Evolutionary conservation across 192 early-diverging fungal species (phyloP).

Genomic region (Lunasporangiospora selenospora): DNA sequence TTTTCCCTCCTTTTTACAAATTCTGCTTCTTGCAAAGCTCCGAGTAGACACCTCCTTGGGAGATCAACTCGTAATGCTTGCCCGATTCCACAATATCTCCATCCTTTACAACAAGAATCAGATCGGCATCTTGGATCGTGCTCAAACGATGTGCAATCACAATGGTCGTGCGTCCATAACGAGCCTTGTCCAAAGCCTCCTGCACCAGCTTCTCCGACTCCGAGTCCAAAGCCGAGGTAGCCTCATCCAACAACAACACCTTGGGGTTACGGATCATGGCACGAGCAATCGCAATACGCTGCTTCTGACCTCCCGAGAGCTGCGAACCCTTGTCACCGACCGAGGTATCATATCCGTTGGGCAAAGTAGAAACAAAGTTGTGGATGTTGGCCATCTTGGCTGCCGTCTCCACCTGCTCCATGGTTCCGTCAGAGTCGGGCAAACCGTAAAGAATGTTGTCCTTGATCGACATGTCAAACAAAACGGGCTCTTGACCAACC

Average conservation of each 20-base stretch:
- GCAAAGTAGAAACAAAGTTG: constrained; percentile 57
- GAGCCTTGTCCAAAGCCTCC: constrained; percentile 70
- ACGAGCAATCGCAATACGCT: constrained; percentile 90
- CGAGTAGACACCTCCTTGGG: constrained; percentile 66
- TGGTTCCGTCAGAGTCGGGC: constrained; percentile 48
- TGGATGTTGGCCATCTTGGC: constrained; percentile 69
- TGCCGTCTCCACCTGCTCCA: constrained; percentile 64
- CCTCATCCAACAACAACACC: constrained; percentile 86
- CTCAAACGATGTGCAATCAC: constrained; percentile 78
- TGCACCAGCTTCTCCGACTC: constrained; percentile 77
- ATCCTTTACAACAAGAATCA: constrained; percentile 84
- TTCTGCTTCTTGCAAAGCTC: constrained; percentile 77
- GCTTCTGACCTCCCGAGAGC: constrained; percentile 76
- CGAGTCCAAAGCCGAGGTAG: constrained; percentile 76
- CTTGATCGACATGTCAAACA: constrained; percentile 87
- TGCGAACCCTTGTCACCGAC: constrained; percentile 74
- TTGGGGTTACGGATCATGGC: constrained; percentile 88
- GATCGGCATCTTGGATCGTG: constrained; percentile 72
- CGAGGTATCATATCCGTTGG: constrained; percentile 67
- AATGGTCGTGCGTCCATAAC: constrained; percentile 74
- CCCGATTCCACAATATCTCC: constrained; percentile 80
- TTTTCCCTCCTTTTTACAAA: constrained; percentile 4
- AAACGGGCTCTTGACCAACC: constrained; percentile 93
- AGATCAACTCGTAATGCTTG: constrained; percentile 77
- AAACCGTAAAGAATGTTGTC: constrained; percentile 89